Evolutionary conservation across 371 early-diverging fungal species (phyloP), one percentile per base, ranked within the genome.

Genomic region (Mortierella sp.): DNA sequence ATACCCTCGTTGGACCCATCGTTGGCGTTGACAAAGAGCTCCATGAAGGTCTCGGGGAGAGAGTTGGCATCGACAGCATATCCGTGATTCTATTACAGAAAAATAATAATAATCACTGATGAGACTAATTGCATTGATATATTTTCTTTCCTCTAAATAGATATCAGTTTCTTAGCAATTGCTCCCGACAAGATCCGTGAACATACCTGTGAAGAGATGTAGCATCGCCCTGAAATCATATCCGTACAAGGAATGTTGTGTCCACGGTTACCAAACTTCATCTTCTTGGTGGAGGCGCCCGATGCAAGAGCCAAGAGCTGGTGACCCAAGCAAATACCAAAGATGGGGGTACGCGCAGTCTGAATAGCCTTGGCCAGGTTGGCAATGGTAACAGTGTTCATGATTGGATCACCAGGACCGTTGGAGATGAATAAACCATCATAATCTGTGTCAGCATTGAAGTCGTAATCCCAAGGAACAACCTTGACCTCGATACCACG

Each of bases 181-280:
- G 35, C 3, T 35, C 10, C 10, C 35, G 35, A 35, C 35, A 35
- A 3, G 9, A 35, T 35, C 35, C 35, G 10, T 45, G 37, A 19
- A 37, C 57, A 43, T 74, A 74, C 75, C 68, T 95, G 95, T 42
- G 97, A 96, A 3, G 97, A 96, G 80, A 98, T 98, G 87, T 96
- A 96, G 86, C 99, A 98, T 53, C 97, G 94, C 69, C 97, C 95
- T 55, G 96, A 96, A 66, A 94, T 88, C 90, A 95, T 80, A 84
- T 96, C 93, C 5, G 97, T 97, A 89, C 98, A 98, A 32, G 99
- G 99, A 80, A 98, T 98, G 89, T 98, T 98, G 83, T 97, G 97
- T 31, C 99, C 99, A 84, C 99, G 96, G 89, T 98, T 98, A 83
- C 99, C 99, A 77, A 95, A 98, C 84, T 96, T 95, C 93, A 98